phyloP scores from a whole-genome alignment of 2,329 filamentous ascomycete genomes.

The Aspergillus fijiensis region DNA sequence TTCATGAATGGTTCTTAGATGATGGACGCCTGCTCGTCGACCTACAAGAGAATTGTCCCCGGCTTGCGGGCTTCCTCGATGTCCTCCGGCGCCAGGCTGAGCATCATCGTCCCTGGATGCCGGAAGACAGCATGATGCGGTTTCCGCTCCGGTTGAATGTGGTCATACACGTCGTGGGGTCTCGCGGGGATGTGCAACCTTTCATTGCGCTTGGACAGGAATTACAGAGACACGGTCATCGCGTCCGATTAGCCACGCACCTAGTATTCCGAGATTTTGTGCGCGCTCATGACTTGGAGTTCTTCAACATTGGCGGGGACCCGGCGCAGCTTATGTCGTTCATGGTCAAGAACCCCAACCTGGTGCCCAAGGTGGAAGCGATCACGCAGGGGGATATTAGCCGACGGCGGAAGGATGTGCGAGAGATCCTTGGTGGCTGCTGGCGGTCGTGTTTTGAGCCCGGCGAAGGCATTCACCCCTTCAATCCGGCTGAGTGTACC shows the following conservation, averaged over 20 bases:
- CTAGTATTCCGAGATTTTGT: conserved; percentile 67
- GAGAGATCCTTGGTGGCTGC: conserved; percentile 73
- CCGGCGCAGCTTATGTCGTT: conserved; percentile 77
- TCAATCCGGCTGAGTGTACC: conserved; percentile 48
- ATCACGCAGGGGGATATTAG: conserved; percentile 73
- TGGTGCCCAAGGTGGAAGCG: conserved; percentile 78
- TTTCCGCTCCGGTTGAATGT: conserved; percentile 50
- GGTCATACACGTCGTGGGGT: conserved; percentile 72
- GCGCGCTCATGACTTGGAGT: conserved; percentile 69
- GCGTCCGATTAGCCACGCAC: conserved; percentile 72
- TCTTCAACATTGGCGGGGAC: conserved; percentile 72
- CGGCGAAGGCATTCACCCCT: conserved; percentile 61
- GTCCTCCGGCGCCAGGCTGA: neutral
- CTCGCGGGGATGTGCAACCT: conserved; percentile 72
- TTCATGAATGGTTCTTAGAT: neutral
- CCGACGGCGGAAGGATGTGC: conserved; percentile 70
- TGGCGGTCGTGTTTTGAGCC: conserved; percentile 82
- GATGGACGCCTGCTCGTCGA: neutral
- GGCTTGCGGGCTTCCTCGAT: neutral
- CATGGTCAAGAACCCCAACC: conserved; percentile 83
- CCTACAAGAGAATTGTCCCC: neutral
- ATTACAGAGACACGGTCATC: conserved; percentile 66
- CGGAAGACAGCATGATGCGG: neutral
- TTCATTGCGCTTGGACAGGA: conserved; percentile 69
- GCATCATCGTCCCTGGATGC: neutral